Conservation (phyloP, 2,329 filamentous ascomycete genomes). For the Colletotrichum sp. region DNA sequence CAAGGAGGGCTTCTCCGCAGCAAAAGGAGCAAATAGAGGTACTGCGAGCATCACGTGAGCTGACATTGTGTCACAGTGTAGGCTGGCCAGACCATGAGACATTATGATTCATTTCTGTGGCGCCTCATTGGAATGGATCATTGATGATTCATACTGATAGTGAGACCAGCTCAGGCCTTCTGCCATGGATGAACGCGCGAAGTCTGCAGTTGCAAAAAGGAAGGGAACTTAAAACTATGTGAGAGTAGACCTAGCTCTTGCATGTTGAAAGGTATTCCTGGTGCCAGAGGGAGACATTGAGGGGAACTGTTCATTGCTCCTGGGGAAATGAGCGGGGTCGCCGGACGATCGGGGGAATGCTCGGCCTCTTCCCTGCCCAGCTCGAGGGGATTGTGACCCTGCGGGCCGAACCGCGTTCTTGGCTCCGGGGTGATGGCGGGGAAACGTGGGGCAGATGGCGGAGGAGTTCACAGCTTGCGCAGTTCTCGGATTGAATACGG, state of each 20-base stretch:
- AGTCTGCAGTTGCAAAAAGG: not conserved
- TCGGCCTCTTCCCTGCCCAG: not conserved
- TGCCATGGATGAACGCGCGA: rapidly evolving
- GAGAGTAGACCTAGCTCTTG: not conserved
- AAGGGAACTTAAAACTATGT: too few relatives aligned
- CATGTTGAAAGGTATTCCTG: not conserved
- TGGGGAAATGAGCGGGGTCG: not conserved
- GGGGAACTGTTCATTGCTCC: not conserved
- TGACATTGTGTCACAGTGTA: not conserved
- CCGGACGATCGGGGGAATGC: not conserved
- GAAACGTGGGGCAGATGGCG: not conserved
- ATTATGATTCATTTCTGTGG: not conserved
- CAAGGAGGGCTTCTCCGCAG: not conserved
- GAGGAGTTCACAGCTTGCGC: not conserved
- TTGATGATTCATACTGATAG: not conserved
- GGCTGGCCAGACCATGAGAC: not conserved
- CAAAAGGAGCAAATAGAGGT: not conserved
- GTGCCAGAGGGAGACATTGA: not conserved
- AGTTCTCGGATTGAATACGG: rapidly evolving
- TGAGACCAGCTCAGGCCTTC: not conserved
- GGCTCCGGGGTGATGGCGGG: not conserved
- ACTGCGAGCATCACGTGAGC: not conserved
- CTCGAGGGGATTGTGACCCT: not conserved
- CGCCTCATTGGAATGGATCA: not conserved
- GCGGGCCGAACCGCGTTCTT: not conserved